phyloP scores from a whole-genome alignment of 176 grass and related monocot genomes.

The Calamus simplicifolius region DNA sequence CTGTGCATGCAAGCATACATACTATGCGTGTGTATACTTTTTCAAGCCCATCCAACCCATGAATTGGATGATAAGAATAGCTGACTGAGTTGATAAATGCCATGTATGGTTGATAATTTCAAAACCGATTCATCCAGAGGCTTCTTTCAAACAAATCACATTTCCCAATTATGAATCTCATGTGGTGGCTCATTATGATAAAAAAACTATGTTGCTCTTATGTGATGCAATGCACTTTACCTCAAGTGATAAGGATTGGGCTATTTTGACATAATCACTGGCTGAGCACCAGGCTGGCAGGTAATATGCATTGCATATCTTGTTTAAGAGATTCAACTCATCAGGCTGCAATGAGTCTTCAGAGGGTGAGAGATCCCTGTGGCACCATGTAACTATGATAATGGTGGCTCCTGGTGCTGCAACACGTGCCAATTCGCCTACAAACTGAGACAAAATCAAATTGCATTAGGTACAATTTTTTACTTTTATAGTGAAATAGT shows the following conservation, averaged over 20 bases:
- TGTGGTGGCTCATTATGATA: too few relatives aligned
- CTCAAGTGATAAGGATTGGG: slow-evolving; percentile 63
- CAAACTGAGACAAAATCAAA: slow-evolving; percentile 1
- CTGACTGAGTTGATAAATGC: too few relatives aligned
- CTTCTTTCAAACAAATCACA: too few relatives aligned
- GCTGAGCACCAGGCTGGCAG: slow-evolving; percentile 94
- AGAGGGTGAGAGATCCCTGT: slow-evolving; percentile 55
- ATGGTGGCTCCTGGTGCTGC: slow-evolving; percentile 73
- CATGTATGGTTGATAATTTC: too few relatives aligned
- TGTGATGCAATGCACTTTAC: slow-evolving; percentile 15
- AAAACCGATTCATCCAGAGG: too few relatives aligned
- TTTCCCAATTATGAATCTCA: too few relatives aligned
- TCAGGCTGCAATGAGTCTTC: slow-evolving; percentile 64
- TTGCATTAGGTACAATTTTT: background rate
- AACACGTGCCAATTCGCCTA: slow-evolving; percentile 54
- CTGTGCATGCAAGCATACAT: too few relatives aligned
- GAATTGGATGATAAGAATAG: too few relatives aligned
- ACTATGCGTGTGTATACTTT: too few relatives aligned
- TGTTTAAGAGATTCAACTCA: slow-evolving; percentile 73
- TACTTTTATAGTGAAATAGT: too few relatives aligned
- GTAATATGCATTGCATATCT: slow-evolving; percentile 78
- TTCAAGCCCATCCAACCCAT: too few relatives aligned
- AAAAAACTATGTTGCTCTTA: too few relatives aligned
- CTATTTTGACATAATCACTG: slow-evolving; percentile 69
- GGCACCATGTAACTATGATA: slow-evolving; percentile 96